Evolutionary conservation across 768 basidiomycete genomes (phyloP).

Genomic region (Boletellus ananiceps): DNA sequence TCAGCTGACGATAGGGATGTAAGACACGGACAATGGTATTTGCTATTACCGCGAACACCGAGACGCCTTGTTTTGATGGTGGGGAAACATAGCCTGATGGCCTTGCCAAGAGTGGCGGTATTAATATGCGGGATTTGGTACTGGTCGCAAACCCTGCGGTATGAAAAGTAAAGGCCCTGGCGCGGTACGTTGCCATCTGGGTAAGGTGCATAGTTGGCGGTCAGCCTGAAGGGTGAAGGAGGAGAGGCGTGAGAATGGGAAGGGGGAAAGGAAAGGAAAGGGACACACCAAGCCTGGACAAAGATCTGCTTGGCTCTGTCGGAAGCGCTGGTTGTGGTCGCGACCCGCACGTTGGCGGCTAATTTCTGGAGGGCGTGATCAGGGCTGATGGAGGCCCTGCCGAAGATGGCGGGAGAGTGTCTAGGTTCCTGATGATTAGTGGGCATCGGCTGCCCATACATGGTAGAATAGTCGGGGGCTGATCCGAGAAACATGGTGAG

Average conservation of each 20-base stretch:
- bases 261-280: constrained; percentile 13
- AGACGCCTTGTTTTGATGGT: constrained; percentile 92
- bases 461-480: constrained; percentile 59
- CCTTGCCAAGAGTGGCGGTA: constrained; percentile 92
- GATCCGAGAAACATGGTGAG: constrained; percentile 69
- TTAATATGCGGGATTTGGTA: constrained; percentile 94
- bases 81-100: constrained; percentile 88
- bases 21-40: constrained; percentile 81
- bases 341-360: constrained; percentile 80
- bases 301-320: constrained; percentile 91
- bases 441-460: constrained; percentile 50
- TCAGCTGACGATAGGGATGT: constrained; percentile 29
- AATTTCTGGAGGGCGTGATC: constrained; percentile 83
- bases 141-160: constrained; percentile 85
- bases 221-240: constrained; percentile 56
- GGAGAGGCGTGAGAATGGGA: constrained; percentile 16
- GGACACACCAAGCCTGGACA: constrained; percentile 81
- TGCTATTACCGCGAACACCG: constrained; percentile 91
- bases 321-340: constrained; percentile 87
- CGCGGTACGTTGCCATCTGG: constrained; percentile 91
- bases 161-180: constrained; percentile 92
- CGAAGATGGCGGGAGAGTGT: constrained; percentile 70
- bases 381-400: constrained; percentile 67
- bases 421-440: constrained; percentile 41
- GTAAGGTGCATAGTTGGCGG: constrained; percentile 85